Evolutionary conservation across 2,329 filamentous ascomycete species (phyloP).

Genomic region (Phialophora tarda): DNA sequence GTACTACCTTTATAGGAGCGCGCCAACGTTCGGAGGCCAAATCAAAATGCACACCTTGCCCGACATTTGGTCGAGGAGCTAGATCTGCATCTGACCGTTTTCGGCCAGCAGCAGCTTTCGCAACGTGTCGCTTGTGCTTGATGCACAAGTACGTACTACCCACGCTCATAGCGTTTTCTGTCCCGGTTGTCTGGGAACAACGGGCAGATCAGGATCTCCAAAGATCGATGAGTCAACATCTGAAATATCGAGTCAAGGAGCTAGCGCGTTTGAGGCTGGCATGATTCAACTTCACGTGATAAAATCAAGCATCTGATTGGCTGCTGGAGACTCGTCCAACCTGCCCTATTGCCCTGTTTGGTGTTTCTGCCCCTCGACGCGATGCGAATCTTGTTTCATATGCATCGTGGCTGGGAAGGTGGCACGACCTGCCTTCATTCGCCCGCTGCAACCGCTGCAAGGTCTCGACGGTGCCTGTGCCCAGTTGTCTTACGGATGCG

Average conservation of each 20-base stretch:
- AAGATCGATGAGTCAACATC: conserved; percentile 1
- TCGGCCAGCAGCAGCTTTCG: no score
- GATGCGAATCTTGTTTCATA: conserved; percentile 18
- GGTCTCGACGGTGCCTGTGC: conserved; percentile 2
- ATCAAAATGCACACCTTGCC: background rate
- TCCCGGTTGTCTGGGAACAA: background rate
- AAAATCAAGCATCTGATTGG: background rate
- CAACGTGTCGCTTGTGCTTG: background rate
- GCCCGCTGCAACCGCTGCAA: conserved; percentile 10
- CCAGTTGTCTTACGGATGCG: conserved; percentile 1
- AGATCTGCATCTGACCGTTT: background rate
- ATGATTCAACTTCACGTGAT: conserved; percentile 4
- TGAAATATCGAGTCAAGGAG: background rate
- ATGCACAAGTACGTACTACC: background rate
- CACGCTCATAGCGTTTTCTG: background rate
- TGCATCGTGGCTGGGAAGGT: conserved; percentile 8
- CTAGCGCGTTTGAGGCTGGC: no score
- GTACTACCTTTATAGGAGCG: background rate
- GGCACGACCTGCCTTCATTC: conserved; percentile 9
- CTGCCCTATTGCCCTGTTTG: background rate
- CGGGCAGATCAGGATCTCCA: background rate
- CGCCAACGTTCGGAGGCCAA: background rate
- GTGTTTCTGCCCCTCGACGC: conserved; percentile 14
- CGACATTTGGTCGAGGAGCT: background rate
- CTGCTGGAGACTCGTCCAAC: background rate